Evolutionary conservation across 352 stramenopile species (phyloP), one percentile per base, ranked within the genome.

Genomic region (Pythium sukuiense): DNA sequence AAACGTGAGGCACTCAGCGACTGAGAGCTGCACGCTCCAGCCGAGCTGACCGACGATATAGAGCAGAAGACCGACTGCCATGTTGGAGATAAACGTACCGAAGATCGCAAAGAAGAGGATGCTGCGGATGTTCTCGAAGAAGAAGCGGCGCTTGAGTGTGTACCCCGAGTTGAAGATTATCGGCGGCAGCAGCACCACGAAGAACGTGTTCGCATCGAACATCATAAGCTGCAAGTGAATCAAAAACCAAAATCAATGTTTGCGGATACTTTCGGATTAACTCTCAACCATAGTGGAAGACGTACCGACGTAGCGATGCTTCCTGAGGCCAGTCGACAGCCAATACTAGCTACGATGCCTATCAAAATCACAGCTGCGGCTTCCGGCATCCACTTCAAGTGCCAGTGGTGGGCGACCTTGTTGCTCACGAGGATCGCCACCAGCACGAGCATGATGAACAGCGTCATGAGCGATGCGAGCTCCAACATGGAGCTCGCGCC

Each of bases 81-180:
- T 41, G 26, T 79, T 77, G 20, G 74, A 89, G 43, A 92, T 76
- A 11, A 84, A 69, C 0, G 87, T 94, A 12, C 85, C 87, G 12
- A 85, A n/a, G 52, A 88, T 72, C 18, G 87, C 81, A 62, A 89
- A 91, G 14, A 81, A 61, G n/a, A 79, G 63, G 41, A 93, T 93
- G n/a, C 79, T 76, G 30, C 63, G 63, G 57, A 95, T 74, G 63
- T 92, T 79, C 18, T 80, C 76, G 63, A 93, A 85, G 59, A 96
- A 94, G 45, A 90, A 72, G 57, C 87, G 72, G 27, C 72, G 72
- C 27, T 87, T 83, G 29, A 92, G 65, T 27, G 80, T 72, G 72
- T 86, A 95, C 2, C 88, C 76, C 12, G 76, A 87, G 72, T 95
- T 92, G 72, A 93, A 95, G 65, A 95, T 91, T 61, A 96, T 93